Percentiles rank a stretch among this genome's conserved stretches.
Evolutionary conservation across 2,329 filamentous ascomycete species (phyloP).

Genomic region (Cladophialophora immunda): DNA sequence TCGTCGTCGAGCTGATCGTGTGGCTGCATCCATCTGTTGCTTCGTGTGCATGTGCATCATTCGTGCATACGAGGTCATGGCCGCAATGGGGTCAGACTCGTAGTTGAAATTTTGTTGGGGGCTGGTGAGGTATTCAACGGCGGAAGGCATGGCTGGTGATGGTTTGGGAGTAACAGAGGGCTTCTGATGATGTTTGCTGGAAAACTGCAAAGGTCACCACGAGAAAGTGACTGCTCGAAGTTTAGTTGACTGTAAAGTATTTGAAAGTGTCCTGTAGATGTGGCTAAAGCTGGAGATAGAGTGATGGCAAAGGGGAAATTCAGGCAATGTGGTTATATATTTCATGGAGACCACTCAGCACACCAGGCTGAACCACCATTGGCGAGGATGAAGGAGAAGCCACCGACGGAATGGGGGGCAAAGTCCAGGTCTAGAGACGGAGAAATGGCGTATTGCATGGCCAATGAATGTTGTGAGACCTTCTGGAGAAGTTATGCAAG

Average conservation of each 20-base stretch:
- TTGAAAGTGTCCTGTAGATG: not conserved
- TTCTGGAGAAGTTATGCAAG: slow-evolving; percentile 28
- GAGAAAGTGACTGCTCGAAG: not conserved
- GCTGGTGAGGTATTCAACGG: slow-evolving; percentile 38
- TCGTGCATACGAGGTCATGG: slow-evolving; percentile 60
- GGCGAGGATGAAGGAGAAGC: not conserved
- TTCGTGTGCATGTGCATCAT: slow-evolving; percentile 73
- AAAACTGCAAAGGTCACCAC: not conserved
- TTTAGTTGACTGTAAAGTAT: not conserved
- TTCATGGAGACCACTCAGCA: not conserved
- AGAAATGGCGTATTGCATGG: slow-evolving; percentile 17
- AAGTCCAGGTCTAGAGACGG: slow-evolving; percentile 10
- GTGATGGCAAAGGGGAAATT: not conserved
- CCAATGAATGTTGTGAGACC: slow-evolving; percentile 16
- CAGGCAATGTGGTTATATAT: slow-evolving; percentile 22
- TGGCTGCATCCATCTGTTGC: slow-evolving; percentile 69
- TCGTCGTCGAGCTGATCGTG: slow-evolving; percentile 55
- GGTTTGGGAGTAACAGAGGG: not conserved
- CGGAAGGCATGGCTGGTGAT: slow-evolving; percentile 36
- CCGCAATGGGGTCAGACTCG: slow-evolving; percentile 38
- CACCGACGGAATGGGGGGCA: slow-evolving; percentile 7
- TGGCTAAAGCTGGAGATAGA: not conserved
- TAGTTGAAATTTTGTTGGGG: slow-evolving; percentile 33
- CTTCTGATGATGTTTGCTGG: not conserved
- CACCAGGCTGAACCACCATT: slow-evolving; percentile 21